Base-by-base conservation (phyloP, 345 rosid genomes). In the Erysimum cheiranthoides region DNA sequence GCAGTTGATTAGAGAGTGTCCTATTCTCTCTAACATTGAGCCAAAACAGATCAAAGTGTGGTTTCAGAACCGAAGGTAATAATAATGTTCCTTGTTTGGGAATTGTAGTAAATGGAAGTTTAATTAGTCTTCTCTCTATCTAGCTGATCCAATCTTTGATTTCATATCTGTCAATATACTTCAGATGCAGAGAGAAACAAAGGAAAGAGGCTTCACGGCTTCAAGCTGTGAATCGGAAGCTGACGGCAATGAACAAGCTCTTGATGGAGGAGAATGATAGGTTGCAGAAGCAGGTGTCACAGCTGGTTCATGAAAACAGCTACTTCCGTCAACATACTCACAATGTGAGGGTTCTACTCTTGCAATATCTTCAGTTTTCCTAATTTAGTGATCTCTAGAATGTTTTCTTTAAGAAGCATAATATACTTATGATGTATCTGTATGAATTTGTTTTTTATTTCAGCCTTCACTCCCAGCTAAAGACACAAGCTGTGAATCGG, bases 11-110 rank as follows among this genome's bases (percentile, higher is more conserved):
- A 85, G 98, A 79, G 99, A 96, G 82, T 96, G 99, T 80, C 98
- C 98, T 8, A 96, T 96, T 81, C 99, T 96, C 87, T 96, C 97
- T 45, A 83, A 96, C 86, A 93, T 96, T 66, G 99, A 96, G 82
- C 98, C 97, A 3, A 96, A 96, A 77, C 99, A 96, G 82, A 96
- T 96, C 85, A 96, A 96, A 88, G 99, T 96, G 32, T 96, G 98
- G 99, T 96, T 96, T 86, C 99, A 96, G 66, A 96, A 96, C 84
- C 84, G 99, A 81, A 96, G 98, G 99, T 96, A 80, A 62, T 28
- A 0, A 10, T 17, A 35, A 28, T 53, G 27, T 8, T 47, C 31
- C 25, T 70, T 52, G n/a, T 16, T 71, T 49, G 18, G 14, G 8
- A 32, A 46, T 5, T 21, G 54, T 47, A 8, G 40, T 21, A 8